These are phyloP conservation scores for Yamadazyma trypodendri DNA, from an alignment of 1,139 yeast genomes.

Conservation along the genomic window DNA sequence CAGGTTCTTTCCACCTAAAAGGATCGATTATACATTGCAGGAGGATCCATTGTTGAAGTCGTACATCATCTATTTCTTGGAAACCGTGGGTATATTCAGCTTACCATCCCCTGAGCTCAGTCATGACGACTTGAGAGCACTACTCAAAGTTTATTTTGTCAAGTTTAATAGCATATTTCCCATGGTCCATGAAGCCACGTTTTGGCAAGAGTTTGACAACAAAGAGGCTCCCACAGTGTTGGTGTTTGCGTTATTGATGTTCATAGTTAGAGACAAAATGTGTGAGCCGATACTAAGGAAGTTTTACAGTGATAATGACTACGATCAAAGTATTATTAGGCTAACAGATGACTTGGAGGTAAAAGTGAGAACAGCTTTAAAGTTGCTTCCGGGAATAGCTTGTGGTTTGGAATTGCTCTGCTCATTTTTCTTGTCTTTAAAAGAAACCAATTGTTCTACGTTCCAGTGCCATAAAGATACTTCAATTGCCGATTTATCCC, in stretches of 20 bases:
- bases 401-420: constrained; percentile 6
- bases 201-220: constrained; percentile 28
- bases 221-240: constrained; percentile 23
- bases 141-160: constrained; percentile 27
- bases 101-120: not conserved
- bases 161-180: constrained; percentile 35
- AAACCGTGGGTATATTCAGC: not conserved
- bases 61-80: not conserved
- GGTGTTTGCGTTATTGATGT: constrained; percentile 26
- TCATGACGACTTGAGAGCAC: constrained; percentile 18
- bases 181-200: constrained; percentile 24
- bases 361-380: constrained; percentile 31
- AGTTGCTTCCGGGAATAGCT: constrained; percentile 19
- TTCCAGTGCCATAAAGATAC: constrained; percentile 16
- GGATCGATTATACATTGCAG: too few relatives aligned
- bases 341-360: constrained; percentile 29
- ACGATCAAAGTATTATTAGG: constrained; percentile 8
- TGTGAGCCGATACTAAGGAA: constrained; percentile 18
- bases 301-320: not conserved
- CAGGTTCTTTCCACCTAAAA: not conserved
- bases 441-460: not conserved
- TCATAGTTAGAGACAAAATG: constrained; percentile 27
- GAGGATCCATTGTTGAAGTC: not conserved
- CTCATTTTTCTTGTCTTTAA: constrained; percentile 3
- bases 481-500: constrained; percentile 31